These are phyloP conservation scores for Phellinidium pouzarii DNA, from an alignment of 1,284 basidiomycete species.

Conservation along the genomic window DNA sequence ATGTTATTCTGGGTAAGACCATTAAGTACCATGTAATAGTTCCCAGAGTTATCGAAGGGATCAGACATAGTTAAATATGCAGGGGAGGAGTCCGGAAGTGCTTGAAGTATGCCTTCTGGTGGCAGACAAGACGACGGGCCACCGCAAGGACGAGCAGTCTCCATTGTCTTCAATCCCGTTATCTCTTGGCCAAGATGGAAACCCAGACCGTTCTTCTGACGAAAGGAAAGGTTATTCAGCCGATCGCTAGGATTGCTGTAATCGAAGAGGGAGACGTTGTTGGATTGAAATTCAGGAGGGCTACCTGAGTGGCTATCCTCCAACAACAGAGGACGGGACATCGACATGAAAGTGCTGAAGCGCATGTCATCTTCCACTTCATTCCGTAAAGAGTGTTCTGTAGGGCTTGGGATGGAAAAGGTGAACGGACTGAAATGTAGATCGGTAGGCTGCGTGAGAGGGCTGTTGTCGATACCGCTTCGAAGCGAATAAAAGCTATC, in stretches of 20 bases:
- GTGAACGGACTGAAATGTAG: constrained; percentile 1
- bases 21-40: background rate
- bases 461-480: background rate
- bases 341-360: constrained; percentile 1
- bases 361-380: background rate
- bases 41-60: background rate
- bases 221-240: background rate
- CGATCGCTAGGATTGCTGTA: background rate
- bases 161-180: background rate
- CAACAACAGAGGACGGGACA: constrained; percentile 6
- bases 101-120: background rate
- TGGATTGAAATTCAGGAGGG: constrained; percentile 8
- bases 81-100: background rate
- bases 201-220: constrained; percentile 3
- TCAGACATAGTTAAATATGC: background rate
- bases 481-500: constrained; percentile 14
- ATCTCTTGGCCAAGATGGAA: background rate
- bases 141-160: background rate
- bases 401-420: background rate
- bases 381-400: background rate
- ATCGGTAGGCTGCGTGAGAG: constrained; percentile 2
- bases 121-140: background rate
- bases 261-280: background rate
- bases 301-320: constrained; percentile 1
- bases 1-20: background rate